Evolutionary conservation across 1,284 basidiomycete species (phyloP), one percentile per base, ranked within the genome.

Genomic region (Apiotrichum mycotoxinovorans): DNA sequence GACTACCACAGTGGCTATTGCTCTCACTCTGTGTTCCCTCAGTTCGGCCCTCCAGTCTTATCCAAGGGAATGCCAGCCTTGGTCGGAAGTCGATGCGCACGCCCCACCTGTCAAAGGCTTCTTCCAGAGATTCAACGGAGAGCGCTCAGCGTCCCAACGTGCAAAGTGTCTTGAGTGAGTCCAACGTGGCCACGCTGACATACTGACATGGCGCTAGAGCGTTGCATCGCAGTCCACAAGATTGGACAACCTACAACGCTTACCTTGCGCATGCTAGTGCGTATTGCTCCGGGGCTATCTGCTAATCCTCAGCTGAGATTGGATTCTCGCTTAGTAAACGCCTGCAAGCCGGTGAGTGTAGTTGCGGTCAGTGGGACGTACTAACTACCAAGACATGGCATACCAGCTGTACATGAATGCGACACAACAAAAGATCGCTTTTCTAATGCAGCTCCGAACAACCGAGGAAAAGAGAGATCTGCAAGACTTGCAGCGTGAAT

Each of bases 221-320:
- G 1, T 51, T 78, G 2, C 72, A 76, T 58, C 66, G 76, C 18
- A 76, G 74, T 52, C 70, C 73, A 1, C 76, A 78, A 51, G 76
- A 78, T 52, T 78, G 75, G 75, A 71, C 63, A 17, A 72, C 67
- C 12, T 78, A 75, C 54, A 75, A 74, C 37, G 64, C 60, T 0
- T 78, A 69, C 49, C 54, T 76, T n/a, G 67, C 71, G 33, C 70
- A 75, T 46, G 67, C 75, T 0, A 70, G 76, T 76, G 35, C 55
- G 73, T 60, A 20, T 11, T 26, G 15, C 22, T 15, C 14, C 12
- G n/a, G 7, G 2, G n/a, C 7, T n/a, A n/a, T 1, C 17, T 26
- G 26, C 9, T n/a, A 12, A 23, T 26, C 15, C 14, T 25, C 51
- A 75, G 76, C 70, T 15, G 66, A 69, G 54, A 65, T 75, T 1